phyloP scores from a whole-genome alignment of 2,329 filamentous ascomycete genomes.

The Cercospora beticola region DNA sequence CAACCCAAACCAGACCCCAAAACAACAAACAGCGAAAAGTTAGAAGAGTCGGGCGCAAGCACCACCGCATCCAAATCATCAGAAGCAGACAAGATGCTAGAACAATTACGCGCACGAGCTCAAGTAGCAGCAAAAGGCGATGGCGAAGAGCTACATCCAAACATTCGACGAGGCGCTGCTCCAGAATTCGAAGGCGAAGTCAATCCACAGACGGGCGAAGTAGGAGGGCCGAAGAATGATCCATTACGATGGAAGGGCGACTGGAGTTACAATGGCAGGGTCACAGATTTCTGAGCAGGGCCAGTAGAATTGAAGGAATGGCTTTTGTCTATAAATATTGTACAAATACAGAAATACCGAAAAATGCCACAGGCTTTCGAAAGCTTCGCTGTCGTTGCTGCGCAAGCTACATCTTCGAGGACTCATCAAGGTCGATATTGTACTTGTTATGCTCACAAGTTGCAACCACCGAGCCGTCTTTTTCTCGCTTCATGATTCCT shows the following conservation, averaged over 20 bases:
- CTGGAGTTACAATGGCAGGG: constrained; percentile 94
- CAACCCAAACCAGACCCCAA: constrained; percentile 50
- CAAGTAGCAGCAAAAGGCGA: constrained; percentile 56
- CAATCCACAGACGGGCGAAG: constrained; percentile 92
- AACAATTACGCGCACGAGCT: constrained; percentile 38
- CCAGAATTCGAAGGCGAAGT: constrained; percentile 91
- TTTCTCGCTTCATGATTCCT: constrained; percentile 28
- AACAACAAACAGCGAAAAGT: constrained; percentile 1
- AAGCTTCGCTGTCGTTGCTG: not conserved
- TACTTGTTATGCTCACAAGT: constrained; percentile 33
- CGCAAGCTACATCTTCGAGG: constrained; percentile 17
- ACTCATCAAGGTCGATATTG: constrained; percentile 28
- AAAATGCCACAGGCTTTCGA: not conserved
- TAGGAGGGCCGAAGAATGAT: constrained; percentile 96
- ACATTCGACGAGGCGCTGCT: constrained; percentile 71
- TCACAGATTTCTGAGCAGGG: constrained; percentile 74
- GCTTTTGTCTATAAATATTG: constrained; percentile 6
- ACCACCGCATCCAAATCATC: constrained; percentile 18
- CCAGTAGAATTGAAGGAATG: not conserved
- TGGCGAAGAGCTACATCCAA: constrained; percentile 67
- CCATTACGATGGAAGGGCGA: constrained; percentile 79
- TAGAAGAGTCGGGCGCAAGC: constrained; percentile 6
- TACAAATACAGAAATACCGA: not conserved
- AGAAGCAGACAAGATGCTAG: constrained; percentile 30
- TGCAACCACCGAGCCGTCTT: constrained; percentile 27